Conservation (phyloP, 768 basidiomycete genomes). For the Antrodiella citrinella region DNA sequence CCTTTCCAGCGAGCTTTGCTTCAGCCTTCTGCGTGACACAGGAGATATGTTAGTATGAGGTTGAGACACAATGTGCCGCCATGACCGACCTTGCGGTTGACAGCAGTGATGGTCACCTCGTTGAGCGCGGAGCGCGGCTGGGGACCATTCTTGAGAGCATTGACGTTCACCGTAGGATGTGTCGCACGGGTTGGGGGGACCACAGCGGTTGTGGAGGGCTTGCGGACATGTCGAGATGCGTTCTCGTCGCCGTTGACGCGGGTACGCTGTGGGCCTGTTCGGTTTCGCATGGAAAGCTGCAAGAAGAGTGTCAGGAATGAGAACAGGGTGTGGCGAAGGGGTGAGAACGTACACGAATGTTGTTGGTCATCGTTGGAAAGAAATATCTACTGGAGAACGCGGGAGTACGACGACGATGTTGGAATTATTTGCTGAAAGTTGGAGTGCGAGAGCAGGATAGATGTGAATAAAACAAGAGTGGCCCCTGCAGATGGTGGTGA, state of each 20-base stretch:
- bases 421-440: slow-evolving; percentile 9
- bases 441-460: slow-evolving; percentile 9
- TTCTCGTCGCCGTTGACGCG: slow-evolving; percentile 72
- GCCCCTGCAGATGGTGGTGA: slow-evolving; percentile 21
- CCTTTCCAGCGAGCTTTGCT: slow-evolving; percentile 47
- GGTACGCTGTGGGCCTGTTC: slow-evolving; percentile 52
- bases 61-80: neutral
- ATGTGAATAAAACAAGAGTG: slow-evolving; percentile 22
- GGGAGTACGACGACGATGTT: too few species aligned
- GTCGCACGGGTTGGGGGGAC: slow-evolving; percentile 41
- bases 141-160: slow-evolving; percentile 41
- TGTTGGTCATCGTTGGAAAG: slow-evolving; percentile 35
- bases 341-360: slow-evolving; percentile 44
- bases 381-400: slow-evolving; percentile 12
- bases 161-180: slow-evolving; percentile 32
- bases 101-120: slow-evolving; percentile 72
- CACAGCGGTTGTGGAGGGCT: slow-evolving; percentile 41
- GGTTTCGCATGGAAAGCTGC: slow-evolving; percentile 63
- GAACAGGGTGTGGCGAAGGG: slow-evolving; percentile 6
- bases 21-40: slow-evolving; percentile 35
- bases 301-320: slow-evolving; percentile 9
- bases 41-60: slow-evolving; percentile 8
- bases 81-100: slow-evolving; percentile 52
- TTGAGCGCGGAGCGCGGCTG: slow-evolving; percentile 68
- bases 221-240: slow-evolving; percentile 59